These are phyloP conservation scores for Pichia sp. DNA, from an alignment of 1,139 yeast genomes.

Conservation along the genomic window DNA sequence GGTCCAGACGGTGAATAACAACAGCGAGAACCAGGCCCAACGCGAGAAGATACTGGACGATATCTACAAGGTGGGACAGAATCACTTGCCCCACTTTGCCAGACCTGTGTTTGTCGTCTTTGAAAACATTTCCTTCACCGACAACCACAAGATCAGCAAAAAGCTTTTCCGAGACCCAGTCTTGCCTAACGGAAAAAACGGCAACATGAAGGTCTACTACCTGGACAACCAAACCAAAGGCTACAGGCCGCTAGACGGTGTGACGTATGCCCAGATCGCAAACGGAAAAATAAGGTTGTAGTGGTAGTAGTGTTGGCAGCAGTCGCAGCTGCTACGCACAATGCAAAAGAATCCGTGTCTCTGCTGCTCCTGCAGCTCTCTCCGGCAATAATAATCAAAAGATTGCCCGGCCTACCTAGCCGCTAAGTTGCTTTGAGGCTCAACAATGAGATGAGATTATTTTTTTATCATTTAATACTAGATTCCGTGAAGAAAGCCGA, in stretches of 20 bases:
- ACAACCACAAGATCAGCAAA: slow-evolving; percentile 85
- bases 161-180: slow-evolving; percentile 69
- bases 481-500: no score
- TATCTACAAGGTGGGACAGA: slow-evolving; percentile 39
- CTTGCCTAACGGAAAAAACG: slow-evolving; percentile 66
- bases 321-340: no score
- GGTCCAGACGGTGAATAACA: slow-evolving; percentile 45
- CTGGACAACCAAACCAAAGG: slow-evolving; percentile 43
- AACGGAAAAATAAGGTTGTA: slow-evolving; percentile 25
- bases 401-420: no score
- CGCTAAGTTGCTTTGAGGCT: no score
- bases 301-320: not conserved
- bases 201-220: slow-evolving; percentile 66
- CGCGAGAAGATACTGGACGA: slow-evolving; percentile 33
- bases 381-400: no score
- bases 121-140: slow-evolving; percentile 62
- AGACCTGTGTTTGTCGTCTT: slow-evolving; percentile 79
- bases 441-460: no score
- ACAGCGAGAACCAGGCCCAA: slow-evolving; percentile 32
- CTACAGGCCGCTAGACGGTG: slow-evolving; percentile 39
- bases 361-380: no score
- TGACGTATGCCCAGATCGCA: slow-evolving; percentile 19
- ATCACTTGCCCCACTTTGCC: slow-evolving; percentile 77
- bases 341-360: no score
- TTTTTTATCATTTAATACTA: no score